These are phyloP conservation scores for Beauveria asiatica DNA, from an alignment of 2,329 filamentous ascomycete genomes.

Conservation along the genomic window DNA sequence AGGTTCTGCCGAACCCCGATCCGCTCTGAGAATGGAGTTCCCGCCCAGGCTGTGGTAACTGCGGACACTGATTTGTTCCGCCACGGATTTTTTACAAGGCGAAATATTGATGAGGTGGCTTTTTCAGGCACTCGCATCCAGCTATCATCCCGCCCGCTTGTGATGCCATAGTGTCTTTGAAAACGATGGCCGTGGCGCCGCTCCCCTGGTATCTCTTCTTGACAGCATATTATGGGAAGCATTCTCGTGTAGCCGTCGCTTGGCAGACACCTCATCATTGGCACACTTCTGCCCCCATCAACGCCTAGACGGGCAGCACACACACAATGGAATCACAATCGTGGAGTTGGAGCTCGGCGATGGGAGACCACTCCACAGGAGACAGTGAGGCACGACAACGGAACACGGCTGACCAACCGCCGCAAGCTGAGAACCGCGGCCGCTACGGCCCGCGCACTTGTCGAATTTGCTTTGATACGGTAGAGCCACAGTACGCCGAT, in stretches of 20 bases:
- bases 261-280: neutral
- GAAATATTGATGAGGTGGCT: conserved; percentile 11
- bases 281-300: conserved; percentile 2
- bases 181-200: neutral
- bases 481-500: conserved; percentile 39
- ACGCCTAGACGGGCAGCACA: neutral
- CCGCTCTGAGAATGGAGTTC: conserved; percentile 1
- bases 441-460: conserved; percentile 69
- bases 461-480: conserved; percentile 77
- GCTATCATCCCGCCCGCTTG: neutral
- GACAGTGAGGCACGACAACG: conserved; percentile 6
- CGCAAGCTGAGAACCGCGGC: conserved; percentile 11
- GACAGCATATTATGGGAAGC: conserved; percentile 6
- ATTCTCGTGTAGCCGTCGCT: neutral
- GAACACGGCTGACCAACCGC: neutral
- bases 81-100: neutral
- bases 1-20: conserved; percentile 8
- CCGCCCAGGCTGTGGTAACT: neutral
- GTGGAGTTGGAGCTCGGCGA: conserved; percentile 10
- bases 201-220: neutral
- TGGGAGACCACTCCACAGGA: neutral
- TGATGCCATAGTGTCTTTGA: conserved; percentile 1
- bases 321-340: conserved; percentile 3
- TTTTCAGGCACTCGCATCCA: neutral
- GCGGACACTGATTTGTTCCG: conserved; percentile 6